phyloP scores from a whole-genome alignment of 306 rosid species.

The Psophocarpus tetragonolobus region DNA sequence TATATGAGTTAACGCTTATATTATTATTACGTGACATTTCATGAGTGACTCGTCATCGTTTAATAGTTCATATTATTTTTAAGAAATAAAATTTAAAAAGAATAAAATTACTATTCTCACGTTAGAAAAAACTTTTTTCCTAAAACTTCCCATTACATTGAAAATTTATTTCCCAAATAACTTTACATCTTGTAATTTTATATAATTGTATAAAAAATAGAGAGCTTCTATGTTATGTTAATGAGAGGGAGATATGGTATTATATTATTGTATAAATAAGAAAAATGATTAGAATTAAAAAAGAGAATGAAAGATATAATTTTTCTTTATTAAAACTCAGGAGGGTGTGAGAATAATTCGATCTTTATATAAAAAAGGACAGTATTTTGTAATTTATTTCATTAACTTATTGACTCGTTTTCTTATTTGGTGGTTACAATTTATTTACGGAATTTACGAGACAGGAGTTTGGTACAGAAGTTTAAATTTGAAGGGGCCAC shows the following conservation, averaged over 20 bases:
- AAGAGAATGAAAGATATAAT: not conserved
- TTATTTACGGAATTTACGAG: not conserved
- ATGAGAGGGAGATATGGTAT: not conserved
- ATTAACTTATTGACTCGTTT: not conserved
- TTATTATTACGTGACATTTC: no score
- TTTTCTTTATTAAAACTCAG: no score
- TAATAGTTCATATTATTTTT: no score
- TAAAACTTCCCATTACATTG: no score
- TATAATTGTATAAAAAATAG: not conserved
- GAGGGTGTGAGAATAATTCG: not conserved
- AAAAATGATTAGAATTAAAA: not conserved
- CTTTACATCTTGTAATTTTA: not conserved
- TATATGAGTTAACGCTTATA: no score
- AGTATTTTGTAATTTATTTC: not conserved
- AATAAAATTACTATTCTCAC: no score
- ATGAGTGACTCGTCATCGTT: no score
- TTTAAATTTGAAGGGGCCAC: conserved; percentile 10
- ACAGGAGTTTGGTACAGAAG: conserved; percentile 15
- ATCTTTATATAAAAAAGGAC: not conserved
- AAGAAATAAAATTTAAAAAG: no score
- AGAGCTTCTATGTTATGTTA: not conserved
- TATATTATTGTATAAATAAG: not conserved
- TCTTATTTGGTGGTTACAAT: not conserved
- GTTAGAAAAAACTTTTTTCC: no score
- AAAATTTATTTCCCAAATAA: not conserved